Base-by-base conservation (phyloP, 345 rosid species). In the Citrus glauca region DNA sequence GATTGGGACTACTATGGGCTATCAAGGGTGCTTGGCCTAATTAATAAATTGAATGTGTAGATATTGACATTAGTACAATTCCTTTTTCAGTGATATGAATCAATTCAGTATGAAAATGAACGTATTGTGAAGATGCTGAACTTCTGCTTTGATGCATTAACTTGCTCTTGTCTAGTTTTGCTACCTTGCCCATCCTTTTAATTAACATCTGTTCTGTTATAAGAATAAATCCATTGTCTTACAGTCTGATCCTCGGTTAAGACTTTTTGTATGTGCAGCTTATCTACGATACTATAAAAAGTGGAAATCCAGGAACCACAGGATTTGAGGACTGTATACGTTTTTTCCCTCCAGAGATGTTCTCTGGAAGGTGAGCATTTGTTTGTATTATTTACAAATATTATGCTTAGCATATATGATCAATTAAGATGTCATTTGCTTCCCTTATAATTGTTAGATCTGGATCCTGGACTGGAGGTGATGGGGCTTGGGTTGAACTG, bases 401-500 rank as follows among this genome's bases (percentile, higher is more conserved):
- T 70, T 57, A 20, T 32, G 40, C 76, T 56, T 25, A 10, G 24
- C 24, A 30, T 42, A 35, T 80, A 66, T 74, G 63, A 71, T 83
- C 75, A 80, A 72, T 37, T 25, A 48, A 75, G 28, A 60, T 62
- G 56, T 61, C 35, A 22, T 13, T 59, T 69, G 78, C 67, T 77
- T 67, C 30, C 81, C 67, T 57, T 53, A 60, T 53, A 48, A 70
- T 78, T 83, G 73, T 73, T 80, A 94, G 99, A 86, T 94, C 97
- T 79, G 99, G 98, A 86, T 82, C 97, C 50, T 92, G 98, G 98
- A 89, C 85, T 75, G 98, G 99, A 67, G 98, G 97, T 81, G 88
- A 89, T 84, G 99, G 98, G 76, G 88, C 97, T 59, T 95, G 99
- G 99, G 93, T 96, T 78, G 99, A 94, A 82, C 93, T 96, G 55